Percentiles rank a stretch among this genome's conserved stretches.
Evolutionary conservation across 805 yeast species (phyloP).

Genomic region (Candida suzukii): DNA sequence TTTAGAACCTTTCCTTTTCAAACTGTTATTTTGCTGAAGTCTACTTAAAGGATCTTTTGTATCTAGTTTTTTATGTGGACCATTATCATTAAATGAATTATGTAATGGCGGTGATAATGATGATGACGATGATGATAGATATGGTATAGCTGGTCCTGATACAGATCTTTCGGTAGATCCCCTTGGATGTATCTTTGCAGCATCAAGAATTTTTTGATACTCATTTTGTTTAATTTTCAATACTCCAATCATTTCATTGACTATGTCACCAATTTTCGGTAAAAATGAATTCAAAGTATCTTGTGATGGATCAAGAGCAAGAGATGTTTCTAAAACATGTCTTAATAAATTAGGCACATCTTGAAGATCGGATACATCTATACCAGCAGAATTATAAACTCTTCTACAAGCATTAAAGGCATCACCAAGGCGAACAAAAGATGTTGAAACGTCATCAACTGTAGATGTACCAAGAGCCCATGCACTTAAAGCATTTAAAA

Average conservation of each 20-base stretch:
- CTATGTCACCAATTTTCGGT: conserved; percentile 81
- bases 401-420: conserved; percentile 84
- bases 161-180: conserved; percentile 14
- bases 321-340: conserved; percentile 74
- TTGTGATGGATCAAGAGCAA: conserved; percentile 80
- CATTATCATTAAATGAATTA: too few relatives aligned
- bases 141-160: conserved; percentile 17
- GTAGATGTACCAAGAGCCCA: conserved; percentile 84
- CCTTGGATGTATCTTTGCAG: conserved; percentile 6
- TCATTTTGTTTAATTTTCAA: conserved; percentile 72
- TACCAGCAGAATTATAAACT: conserved; percentile 71
- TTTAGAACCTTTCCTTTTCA: conserved; percentile 89
- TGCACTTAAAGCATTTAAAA: conserved; percentile 76
- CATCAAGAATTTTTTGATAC: conserved; percentile 11
- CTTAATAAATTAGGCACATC: conserved; percentile 85
- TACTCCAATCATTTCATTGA: conserved; percentile 71
- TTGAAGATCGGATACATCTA: conserved; percentile 76
- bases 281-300: conserved; percentile 71
- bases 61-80: neutral
- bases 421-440: conserved; percentile 87
- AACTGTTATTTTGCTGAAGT: conserved; percentile 72
- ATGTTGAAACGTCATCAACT: conserved; percentile 81
- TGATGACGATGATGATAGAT: too few relatives aligned
- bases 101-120: too few relatives aligned
- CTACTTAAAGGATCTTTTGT: conserved; percentile 59